A percentile compares a stretch with the other conserved stretches of the same genome.
Conservation (phyloP, 75 land plant genomes). For the Pinus taeda region DNA sequence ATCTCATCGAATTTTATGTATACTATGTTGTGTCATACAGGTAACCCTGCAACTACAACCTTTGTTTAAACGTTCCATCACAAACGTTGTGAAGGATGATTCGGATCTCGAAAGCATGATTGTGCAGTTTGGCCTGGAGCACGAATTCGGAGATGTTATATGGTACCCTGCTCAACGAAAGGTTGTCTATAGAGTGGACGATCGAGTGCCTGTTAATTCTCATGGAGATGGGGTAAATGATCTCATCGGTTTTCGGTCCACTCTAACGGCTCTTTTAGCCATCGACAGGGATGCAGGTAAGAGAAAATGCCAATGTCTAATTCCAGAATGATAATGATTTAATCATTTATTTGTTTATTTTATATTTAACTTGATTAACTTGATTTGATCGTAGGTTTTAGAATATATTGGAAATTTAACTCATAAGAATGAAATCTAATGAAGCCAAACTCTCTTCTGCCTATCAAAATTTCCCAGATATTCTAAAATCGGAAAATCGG, state of each 20-base stretch:
- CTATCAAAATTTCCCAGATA: too few relatives aligned
- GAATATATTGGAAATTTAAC: too few relatives aligned
- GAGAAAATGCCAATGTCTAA: too few relatives aligned
- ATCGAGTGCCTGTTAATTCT: constrained; percentile 17
- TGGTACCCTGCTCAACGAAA: constrained; percentile 35
- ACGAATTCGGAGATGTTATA: constrained; percentile 30
- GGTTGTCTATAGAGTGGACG: constrained; percentile 22
- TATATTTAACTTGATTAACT: too few relatives aligned
- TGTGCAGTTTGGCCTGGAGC: constrained; percentile 7
- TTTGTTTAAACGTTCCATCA: constrained; percentile 41
- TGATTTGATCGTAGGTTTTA: too few relatives aligned
- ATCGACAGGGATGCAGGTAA: constrained; percentile 33
- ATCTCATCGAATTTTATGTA: too few relatives aligned
- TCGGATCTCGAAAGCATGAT: constrained; percentile 16
- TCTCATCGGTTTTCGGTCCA: constrained; percentile 15
- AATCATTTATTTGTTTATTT: too few relatives aligned
- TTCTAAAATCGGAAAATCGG: too few relatives aligned
- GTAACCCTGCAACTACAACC: constrained; percentile 37
- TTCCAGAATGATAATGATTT: too few relatives aligned
- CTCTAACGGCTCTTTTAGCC: constrained; percentile 2
- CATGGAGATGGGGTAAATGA: constrained; percentile 29
- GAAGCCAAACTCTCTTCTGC: too few relatives aligned
- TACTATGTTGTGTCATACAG: not conserved
- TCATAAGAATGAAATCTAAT: too few relatives aligned
- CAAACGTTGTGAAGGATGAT: constrained; percentile 14